A percentile compares a stretch with the other conserved stretches of the same genome.
Conservation (phyloP, 169 alveolate species). For the Plasmodium gallinaceum region DNA sequence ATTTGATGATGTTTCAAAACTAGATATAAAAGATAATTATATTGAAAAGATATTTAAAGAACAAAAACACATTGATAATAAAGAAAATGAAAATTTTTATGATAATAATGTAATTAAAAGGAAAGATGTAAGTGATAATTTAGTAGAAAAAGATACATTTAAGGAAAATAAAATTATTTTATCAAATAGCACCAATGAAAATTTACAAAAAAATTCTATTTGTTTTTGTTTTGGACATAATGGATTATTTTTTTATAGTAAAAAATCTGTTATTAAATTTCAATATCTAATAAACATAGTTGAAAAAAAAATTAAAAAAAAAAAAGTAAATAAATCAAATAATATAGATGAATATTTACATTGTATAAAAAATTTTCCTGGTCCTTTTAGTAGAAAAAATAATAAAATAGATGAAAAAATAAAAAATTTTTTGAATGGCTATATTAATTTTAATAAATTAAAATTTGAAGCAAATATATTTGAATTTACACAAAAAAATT, state of each 20-base stretch:
- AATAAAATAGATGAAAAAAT: conserved; percentile 39
- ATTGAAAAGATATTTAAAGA: neutral
- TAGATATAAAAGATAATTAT: conserved; percentile 4
- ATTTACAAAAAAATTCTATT: neutral
- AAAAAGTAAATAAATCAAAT: neutral
- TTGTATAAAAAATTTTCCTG: conserved; percentile 38
- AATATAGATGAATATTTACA: conserved; percentile 18
- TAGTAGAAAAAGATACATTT: neutral
- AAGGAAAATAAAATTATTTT: neutral
- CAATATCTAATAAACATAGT: conserved; percentile 11
- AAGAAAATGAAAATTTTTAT: neutral
- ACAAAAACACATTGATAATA: neutral
- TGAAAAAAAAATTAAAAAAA: neutral
- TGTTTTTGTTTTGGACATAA: conserved; percentile 61
- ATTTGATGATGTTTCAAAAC: neutral
- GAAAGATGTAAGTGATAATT: neutral
- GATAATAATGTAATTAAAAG: neutral
- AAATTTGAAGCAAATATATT: neutral
- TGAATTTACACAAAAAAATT: conserved; percentile 28
- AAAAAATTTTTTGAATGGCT: conserved; percentile 12
- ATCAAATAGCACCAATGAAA: neutral
- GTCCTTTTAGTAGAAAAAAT: conserved; percentile 42
- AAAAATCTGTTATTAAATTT: conserved; percentile 6
- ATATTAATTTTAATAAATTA: conserved; percentile 15
- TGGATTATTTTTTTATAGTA: conserved; percentile 39